These are phyloP conservation scores for Ganoderma lucidum DNA, from an alignment of 1,284 basidiomycete genomes.

Conservation along the genomic window DNA sequence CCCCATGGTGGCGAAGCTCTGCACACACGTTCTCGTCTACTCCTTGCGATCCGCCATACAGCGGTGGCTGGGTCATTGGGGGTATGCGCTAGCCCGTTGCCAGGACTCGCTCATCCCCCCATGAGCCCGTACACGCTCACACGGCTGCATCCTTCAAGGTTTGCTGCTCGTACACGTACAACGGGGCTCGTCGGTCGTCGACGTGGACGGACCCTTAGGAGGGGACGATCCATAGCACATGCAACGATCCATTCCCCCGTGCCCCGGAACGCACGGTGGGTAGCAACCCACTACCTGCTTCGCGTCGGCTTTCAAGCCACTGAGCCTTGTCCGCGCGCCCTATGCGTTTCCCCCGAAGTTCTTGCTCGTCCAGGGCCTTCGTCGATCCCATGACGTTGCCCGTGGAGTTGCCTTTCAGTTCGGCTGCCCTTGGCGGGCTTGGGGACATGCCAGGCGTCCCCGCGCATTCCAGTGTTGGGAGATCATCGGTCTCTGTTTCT, in stretches of 20 bases:
- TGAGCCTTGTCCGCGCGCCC: constrained; percentile 4
- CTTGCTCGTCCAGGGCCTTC: neutral
- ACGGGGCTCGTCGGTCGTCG: neutral
- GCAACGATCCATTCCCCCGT: neutral
- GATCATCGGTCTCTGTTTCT: neutral
- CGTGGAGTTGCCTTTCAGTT: neutral
- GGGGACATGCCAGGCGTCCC: neutral
- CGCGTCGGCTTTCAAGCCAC: neutral
- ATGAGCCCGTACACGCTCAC: neutral
- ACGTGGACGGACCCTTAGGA: neutral
- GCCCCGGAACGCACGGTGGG: neutral
- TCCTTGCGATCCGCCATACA: neutral
- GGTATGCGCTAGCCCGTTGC: neutral
- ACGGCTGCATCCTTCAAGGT: neutral
- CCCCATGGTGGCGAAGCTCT: neutral
- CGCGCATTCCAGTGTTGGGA: neutral
- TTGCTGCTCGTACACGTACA: neutral
- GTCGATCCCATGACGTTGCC: neutral
- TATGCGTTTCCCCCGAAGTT: neutral
- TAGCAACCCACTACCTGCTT: neutral
- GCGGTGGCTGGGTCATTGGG: neutral
- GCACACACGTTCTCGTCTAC: neutral
- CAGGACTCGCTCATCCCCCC: neutral
- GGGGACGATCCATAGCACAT: neutral
- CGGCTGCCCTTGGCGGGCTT: neutral